A percentile compares a stretch with the other conserved stretches of the same genome.
Evolutionary conservation across 2,329 filamentous ascomycete species (phyloP).

Genomic region (Claviceps africana): DNA sequence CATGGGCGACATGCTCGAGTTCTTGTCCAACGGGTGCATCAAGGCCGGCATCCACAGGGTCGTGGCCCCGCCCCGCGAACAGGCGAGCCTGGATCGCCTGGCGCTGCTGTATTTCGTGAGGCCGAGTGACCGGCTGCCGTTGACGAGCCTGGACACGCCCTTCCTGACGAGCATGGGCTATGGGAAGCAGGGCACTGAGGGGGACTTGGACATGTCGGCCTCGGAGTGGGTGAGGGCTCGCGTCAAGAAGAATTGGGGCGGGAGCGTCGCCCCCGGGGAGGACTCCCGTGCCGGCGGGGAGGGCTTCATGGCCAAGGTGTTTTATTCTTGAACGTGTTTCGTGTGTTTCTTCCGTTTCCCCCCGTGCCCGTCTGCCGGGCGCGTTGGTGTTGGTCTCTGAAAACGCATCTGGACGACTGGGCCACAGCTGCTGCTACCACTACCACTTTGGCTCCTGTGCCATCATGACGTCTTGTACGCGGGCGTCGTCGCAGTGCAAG

Average conservation of each 20-base stretch:
- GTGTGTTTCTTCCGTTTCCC: no score
- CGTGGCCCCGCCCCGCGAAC: conserved; percentile 1
- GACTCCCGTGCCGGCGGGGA: neutral
- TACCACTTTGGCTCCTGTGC: no score
- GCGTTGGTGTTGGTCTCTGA: no score
- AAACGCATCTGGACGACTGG: no score
- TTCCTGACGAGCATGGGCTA: conserved; percentile 1
- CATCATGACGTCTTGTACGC: no score
- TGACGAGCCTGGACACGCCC: conserved; percentile 1
- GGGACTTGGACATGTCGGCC: conserved; percentile 2
- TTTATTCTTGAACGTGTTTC: conserved; percentile 3
- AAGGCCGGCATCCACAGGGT: conserved; percentile 4
- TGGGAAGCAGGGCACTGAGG: neutral
- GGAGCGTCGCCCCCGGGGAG: neutral
- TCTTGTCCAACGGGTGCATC: conserved; percentile 2
- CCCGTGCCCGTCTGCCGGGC: no score
- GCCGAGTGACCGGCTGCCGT: conserved; percentile 2
- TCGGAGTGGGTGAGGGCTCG: conserved; percentile 3
- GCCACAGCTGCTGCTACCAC: no score
- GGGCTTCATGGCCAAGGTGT: conserved; percentile 4
- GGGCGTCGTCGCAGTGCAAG: no score
- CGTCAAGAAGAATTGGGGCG: conserved; percentile 3
- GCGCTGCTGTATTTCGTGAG: conserved; percentile 4
- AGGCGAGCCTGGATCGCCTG: conserved; percentile 2
- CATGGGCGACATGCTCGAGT: conserved; percentile 1